Evolutionary conservation across 345 rosid species (phyloP).

Genomic region (Gossypium longicalyx): DNA sequence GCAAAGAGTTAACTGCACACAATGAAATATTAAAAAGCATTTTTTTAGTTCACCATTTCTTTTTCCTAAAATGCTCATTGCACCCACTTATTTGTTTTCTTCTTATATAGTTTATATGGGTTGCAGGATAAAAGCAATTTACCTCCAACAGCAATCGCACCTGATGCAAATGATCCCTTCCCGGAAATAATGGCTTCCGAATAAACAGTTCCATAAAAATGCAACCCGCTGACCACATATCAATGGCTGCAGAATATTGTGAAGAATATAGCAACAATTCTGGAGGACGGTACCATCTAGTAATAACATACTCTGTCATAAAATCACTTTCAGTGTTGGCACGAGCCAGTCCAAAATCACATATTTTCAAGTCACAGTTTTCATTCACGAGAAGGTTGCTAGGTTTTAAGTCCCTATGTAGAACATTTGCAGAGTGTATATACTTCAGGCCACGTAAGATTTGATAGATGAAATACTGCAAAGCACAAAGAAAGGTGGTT

Average conservation of each 20-base stretch:
- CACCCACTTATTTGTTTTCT: not conserved
- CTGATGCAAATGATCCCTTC: constrained; percentile 82
- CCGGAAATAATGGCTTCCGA: constrained; percentile 83
- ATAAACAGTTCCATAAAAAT: constrained; percentile 81
- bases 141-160: constrained; percentile 87
- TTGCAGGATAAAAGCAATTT: not conserved
- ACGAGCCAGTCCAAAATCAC: constrained; percentile 93
- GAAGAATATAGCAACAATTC: constrained; percentile 76
- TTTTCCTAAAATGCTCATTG: not conserved
- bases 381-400: constrained; percentile 77
- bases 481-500: constrained; percentile 10
- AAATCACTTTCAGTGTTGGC: constrained; percentile 84
- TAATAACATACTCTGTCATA: constrained; percentile 90
- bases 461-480: constrained; percentile 97
- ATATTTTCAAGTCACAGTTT: constrained; percentile 77
- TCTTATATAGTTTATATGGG: not conserved
- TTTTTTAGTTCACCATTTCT: not conserved
- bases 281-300: constrained; percentile 98
- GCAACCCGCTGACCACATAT: constrained; percentile 99
- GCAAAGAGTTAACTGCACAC: constrained; percentile 13
- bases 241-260: constrained; percentile 83
- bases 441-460: constrained; percentile 87
- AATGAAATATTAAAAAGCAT: not conserved
- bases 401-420: constrained; percentile 93
- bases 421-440: constrained; percentile 90